These are phyloP conservation scores for Styphnolobium japonicum DNA, from an alignment of 306 rosid species.

Conservation along the genomic window DNA sequence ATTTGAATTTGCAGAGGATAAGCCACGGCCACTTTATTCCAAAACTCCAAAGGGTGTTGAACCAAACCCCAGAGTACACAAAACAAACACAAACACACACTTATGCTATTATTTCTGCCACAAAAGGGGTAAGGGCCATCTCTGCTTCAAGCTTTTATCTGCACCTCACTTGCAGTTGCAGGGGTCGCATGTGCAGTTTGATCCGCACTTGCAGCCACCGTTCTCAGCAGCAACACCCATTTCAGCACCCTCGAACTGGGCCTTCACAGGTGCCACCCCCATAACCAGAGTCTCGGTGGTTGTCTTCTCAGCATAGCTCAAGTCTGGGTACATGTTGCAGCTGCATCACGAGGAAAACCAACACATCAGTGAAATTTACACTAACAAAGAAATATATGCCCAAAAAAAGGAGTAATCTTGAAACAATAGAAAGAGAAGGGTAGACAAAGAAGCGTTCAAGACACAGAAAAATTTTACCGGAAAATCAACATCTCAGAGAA, in stretches of 20 bases:
- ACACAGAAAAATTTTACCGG: too few species aligned
- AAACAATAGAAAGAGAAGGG: not conserved
- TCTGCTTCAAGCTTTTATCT: constrained; percentile 31
- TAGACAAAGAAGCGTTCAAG: too few species aligned
- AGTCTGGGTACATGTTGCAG: constrained; percentile 46
- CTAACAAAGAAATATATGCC: not conserved
- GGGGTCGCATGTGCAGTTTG: constrained; percentile 68
- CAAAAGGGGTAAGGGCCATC: too few species aligned
- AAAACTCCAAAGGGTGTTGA: not conserved
- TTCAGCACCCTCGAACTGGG: constrained; percentile 46
- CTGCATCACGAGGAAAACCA: constrained; percentile 16
- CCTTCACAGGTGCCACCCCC: constrained; percentile 47
- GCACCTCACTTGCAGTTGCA: constrained; percentile 63
- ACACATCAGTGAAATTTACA: not conserved
- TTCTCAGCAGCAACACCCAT: constrained; percentile 41
- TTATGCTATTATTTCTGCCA: too few species aligned
- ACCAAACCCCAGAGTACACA: not conserved
- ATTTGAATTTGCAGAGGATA: not conserved
- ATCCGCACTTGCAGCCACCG: constrained; percentile 73
- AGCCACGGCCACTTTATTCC: constrained; percentile 36
- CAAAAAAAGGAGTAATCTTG: not conserved
- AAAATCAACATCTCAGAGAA: too few species aligned
- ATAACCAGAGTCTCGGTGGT: constrained; percentile 43
- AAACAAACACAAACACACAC: not conserved
- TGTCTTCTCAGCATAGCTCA: constrained; percentile 36